Evolutionary conservation across 2,329 filamentous ascomycete species (phyloP), one percentile per base, ranked within the genome.

Genomic region (Trichophyton benhamiae): DNA sequence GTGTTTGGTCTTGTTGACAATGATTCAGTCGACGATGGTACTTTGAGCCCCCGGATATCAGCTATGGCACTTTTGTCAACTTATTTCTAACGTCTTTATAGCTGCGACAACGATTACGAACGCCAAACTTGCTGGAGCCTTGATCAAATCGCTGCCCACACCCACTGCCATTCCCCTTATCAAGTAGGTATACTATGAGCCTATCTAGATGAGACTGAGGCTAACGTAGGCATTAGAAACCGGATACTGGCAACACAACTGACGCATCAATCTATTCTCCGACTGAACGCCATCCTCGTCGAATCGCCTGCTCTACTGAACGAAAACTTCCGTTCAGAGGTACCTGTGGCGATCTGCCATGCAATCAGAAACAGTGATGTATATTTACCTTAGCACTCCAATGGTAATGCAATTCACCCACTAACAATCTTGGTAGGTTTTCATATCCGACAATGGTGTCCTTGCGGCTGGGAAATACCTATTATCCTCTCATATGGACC

Each of bases 391-490:
- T 65, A 67, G 20, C 20, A 27, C 9, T 55, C 15, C 27, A 30
- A 30, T 6, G 6, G 27, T 22, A 11, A 38, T 57, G 17, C 27
- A 22, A 17, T 17, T 33, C 15, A 36, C 1, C 33, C 9, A 55
- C 52, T 33, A n/a, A 36, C 30, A 38, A 1, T 5, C 3, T 27
- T 7, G 42, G 60, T 67, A 91, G 85, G 81, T 86, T n/a, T 90
- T 88, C 71, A 85, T 97, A 63, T 85, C 89, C 58, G 89, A 96
- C 70, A 96, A 96, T 72, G 87, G 84, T 67, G 88, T 96, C 63
- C 80, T 96, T 36, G 92, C 92, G 42, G 87, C 91, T 20, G 94
- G 92, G 67, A 97, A 97, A 74, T 95, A 90, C 71, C 80, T 97
- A 8, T 80, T 97, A 13, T 81, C 83, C 1, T 81, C 86, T 44